These are phyloP conservation scores for Penicillium oxalicum DNA, from an alignment of 2,329 filamentous ascomycete species.

Conservation along the genomic window DNA sequence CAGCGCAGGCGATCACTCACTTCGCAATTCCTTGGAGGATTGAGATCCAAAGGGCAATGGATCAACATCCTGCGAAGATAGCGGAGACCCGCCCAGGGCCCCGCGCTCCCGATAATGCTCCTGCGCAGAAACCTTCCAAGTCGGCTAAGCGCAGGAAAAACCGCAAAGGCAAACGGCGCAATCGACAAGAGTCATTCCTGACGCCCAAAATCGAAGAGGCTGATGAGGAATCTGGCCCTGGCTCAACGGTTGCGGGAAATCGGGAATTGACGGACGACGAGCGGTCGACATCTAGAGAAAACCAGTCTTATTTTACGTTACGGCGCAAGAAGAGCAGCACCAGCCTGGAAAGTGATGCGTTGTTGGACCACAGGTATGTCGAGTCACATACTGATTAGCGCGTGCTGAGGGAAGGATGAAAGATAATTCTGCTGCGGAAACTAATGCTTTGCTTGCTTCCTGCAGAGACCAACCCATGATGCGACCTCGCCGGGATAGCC, in stretches of 20 bases:
- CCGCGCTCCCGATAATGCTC: conserved; percentile 17
- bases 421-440: not conserved
- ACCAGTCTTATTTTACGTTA: conserved; percentile 50
- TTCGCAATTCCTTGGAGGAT: too few relatives aligned
- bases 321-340: conserved; percentile 66
- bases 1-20: too few relatives aligned
- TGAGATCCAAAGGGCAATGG: conserved; percentile 13
- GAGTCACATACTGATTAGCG: conserved; percentile 10
- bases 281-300: conserved; percentile 20
- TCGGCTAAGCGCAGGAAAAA: conserved; percentile 55
- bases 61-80: conserved; percentile 9
- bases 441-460: conserved; percentile 14
- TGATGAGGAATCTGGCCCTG: conserved; percentile 45
- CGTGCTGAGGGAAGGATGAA: not conserved
- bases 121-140: conserved; percentile 19
- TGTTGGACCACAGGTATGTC: conserved; percentile 75
- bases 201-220: conserved; percentile 50
- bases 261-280: conserved; percentile 27
- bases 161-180: conserved; percentile 71
- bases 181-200: conserved; percentile 75
- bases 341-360: conserved; percentile 80
- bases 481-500: conserved; percentile 56
- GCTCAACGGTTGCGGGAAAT: conserved; percentile 36
- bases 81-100: conserved; percentile 18
- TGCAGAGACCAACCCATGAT: conserved; percentile 55